phyloP scores from a whole-genome alignment of 148 eudicot genomes.

The Oxyria digyna region DNA sequence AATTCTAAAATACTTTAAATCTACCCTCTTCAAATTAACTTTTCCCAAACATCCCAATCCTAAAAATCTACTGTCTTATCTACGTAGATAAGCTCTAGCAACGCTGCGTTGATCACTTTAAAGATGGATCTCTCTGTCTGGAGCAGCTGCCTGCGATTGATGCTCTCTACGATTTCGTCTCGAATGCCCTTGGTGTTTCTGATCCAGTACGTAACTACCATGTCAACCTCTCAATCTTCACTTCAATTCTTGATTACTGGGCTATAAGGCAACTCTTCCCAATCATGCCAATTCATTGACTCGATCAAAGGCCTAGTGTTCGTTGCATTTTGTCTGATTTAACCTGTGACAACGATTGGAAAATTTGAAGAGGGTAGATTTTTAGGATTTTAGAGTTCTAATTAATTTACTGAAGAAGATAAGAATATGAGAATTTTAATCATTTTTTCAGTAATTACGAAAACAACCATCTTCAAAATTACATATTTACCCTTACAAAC shows the following conservation, averaged over 20 bases:
- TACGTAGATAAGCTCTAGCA: constrained; percentile 69
- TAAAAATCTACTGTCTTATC: constrained; percentile 33
- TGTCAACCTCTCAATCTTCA: constrained; percentile 73
- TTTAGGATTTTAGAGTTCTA: too few species aligned
- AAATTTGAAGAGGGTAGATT: too few species aligned
- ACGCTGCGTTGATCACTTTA: constrained; percentile 70
- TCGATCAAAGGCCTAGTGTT: constrained; percentile 43
- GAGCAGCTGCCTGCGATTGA: constrained; percentile 76
- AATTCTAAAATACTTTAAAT: too few species aligned
- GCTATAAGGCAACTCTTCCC: constrained; percentile 83
- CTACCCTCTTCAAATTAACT: too few species aligned
- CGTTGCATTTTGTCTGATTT: constrained; percentile 68
- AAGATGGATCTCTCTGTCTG: constrained; percentile 61
- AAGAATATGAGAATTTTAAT: too few species aligned
- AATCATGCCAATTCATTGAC: constrained; percentile 64
- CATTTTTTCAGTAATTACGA: too few species aligned
- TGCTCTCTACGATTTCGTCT: constrained; percentile 50
- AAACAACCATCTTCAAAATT: too few species aligned
- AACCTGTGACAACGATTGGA: constrained; percentile 94
- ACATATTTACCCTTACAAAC: too few species aligned
- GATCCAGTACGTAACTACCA: constrained; percentile 55
- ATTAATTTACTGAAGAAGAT: too few species aligned
- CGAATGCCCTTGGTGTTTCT: constrained; percentile 42
- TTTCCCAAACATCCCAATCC: too few species aligned
- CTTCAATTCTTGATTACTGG: constrained; percentile 93